Evolutionary conservation across 1,284 basidiomycete genomes (phyloP), one percentile per base, ranked within the genome.

Genomic region (Tausonia pullulans): DNA sequence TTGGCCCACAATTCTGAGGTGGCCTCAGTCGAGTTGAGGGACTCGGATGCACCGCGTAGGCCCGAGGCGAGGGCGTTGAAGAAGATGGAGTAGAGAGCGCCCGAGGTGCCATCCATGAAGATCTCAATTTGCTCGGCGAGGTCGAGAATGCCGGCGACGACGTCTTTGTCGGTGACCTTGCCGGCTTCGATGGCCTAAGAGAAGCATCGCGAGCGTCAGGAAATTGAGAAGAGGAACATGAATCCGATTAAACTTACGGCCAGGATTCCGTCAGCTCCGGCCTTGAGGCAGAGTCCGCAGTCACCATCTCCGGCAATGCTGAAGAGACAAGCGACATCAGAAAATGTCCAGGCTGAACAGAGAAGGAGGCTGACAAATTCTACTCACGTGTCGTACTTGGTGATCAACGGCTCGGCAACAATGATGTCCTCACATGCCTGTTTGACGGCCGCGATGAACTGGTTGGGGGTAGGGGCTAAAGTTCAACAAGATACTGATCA

Each of bases 101-200:
- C 92, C 67, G 85, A 88, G 4, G 92, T 95, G 27, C 93, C 93
- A 45, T 90, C 93, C 92, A 96, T 96, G 61, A 82, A 80, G 70
- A 88, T 85, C 76, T 93, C 90, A 3, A 77, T 73, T 44, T 87
- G 83, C 68, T 84, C 81, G 2, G 90, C 83, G 64, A 94, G 83
- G 4, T 80, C 78, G 50, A 89, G 82, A 64, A 90, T 78, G 57
- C 82, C 80, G 54, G 79, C 78, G 49, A 87, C 80, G 53, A 90
- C 79, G 71, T 91, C 83, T 27, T 79, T 72, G 10, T 84, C 84
- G 27, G 76, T 76, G 62, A 91, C 81, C 40, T 75, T 79, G 50
- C 74, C 74, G 8, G 69, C 60, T 14, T 73, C 61, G 62, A 79
- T 74, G 2, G 72, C 74, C n/a, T 73, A 71, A 8, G 78, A 68